Evolutionary conservation across 257 asterid genomes (phyloP), one percentile per base, ranked within the genome.

Genomic region (Gardenia jasminoides): DNA sequence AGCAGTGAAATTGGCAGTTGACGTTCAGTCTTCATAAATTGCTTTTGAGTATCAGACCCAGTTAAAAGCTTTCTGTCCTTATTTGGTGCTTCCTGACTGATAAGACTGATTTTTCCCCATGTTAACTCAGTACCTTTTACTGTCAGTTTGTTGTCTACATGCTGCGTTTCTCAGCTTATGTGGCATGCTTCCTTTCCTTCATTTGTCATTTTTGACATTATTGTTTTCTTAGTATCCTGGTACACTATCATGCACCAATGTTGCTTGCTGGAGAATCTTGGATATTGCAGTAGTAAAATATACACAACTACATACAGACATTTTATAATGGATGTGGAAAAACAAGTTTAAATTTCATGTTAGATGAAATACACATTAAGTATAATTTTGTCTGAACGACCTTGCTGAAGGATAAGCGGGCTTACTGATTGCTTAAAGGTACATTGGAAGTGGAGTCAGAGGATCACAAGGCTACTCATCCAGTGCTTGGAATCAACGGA

Each of bases 391-490:
- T 43, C 33, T 13, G 52, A 56, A 30, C 47, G 2, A 6, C 36
- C 41, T 67, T 75, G 19, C 77, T 66, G 50, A 61, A 58, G 41
- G 39, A 71, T 78, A 68, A 22, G 56, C 56, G 76, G 58, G 43
- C 46, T 72, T 24, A 26, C 74, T 78, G 70, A 17, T 71, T 89
- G 86, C 77, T 67, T 78, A 74, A 84, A 96, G 99, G 98, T 96
- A 81, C 99, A 96, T 83, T 96, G 98, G 98, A 96, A 96, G 79
- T 96, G 99, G 99, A 96, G 97, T 89, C 99, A 96, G 81, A 90
- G 98, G 82, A 92, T 96, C 84, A 96, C 99, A 48, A 92, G 91
- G 90, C 84, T 92, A 80, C 90, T 96, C 80, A 96, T 93, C 79
- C 99, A 96, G 84, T 96, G 99, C 83, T 88, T 96, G 90, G 99